Conservation (phyloP, 352 stramenopile species). For the Poterioochromonas sp. region DNA sequence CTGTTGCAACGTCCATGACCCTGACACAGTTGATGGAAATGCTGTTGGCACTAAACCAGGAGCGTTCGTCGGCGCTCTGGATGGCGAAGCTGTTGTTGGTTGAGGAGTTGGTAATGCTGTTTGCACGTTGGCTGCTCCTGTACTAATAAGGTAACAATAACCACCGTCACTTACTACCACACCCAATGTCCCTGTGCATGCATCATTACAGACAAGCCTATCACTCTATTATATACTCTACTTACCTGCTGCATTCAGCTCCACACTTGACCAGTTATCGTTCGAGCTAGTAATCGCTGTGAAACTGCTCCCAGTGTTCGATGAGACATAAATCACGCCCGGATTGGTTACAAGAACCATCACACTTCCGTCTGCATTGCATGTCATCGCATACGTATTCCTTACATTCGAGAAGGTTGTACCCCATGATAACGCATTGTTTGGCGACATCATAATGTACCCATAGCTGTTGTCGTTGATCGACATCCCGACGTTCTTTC, state of each 20-base stretch:
- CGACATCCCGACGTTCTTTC: conserved; percentile 8
- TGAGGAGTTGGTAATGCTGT: too few species aligned
- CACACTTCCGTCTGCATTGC: conserved; percentile 8
- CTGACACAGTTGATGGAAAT: too few species aligned
- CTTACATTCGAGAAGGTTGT: conserved; percentile 13
- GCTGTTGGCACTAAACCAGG: too few species aligned
- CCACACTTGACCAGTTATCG: conserved; percentile 10
- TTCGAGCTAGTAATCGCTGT: conserved; percentile 11
- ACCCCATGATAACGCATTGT: conserved; percentile 11
- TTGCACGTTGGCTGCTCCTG: too few species aligned
- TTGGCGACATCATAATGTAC: conserved; percentile 13
- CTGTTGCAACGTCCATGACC: conserved; percentile 5
- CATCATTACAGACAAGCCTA: conserved; percentile 13
- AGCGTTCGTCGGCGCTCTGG: too few species aligned
- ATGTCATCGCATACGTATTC: conserved; percentile 13
- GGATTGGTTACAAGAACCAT: conserved; percentile 13
- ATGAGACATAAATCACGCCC: conserved; percentile 11
- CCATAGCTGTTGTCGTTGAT: conserved; percentile 11
- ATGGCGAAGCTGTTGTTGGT: too few species aligned
- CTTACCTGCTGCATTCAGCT: conserved; percentile 10
- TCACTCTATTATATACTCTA: conserved; percentile 17
- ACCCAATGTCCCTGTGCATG: too few species aligned
- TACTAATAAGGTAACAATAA: too few species aligned
- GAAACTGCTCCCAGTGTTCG: conserved; percentile 8
- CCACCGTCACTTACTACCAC: too few species aligned